These are phyloP conservation scores for Clarireedia sp. DNA, from an alignment of 2,329 filamentous ascomycete species.

Conservation along the genomic window DNA sequence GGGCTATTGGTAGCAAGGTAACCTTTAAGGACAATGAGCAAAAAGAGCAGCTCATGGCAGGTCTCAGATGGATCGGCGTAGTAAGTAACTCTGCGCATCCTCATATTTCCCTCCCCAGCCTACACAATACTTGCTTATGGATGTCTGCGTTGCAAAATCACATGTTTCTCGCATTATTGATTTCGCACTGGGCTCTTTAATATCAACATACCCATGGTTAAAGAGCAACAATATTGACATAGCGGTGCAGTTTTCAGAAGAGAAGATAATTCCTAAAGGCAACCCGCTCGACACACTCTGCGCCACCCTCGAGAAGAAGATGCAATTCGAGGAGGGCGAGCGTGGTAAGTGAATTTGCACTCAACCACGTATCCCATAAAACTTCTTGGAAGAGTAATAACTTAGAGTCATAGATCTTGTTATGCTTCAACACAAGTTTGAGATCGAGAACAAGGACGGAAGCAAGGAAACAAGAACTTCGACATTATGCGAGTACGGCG, in stretches of 20 bases:
- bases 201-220: no score
- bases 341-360: slow-evolving; percentile 33
- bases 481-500: slow-evolving; percentile 77
- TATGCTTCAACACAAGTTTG: slow-evolving; percentile 73
- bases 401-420: slow-evolving; percentile 52
- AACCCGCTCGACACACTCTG: slow-evolving; percentile 90
- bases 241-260: slow-evolving; percentile 47
- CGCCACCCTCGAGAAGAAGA: slow-evolving; percentile 82
- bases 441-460: slow-evolving; percentile 76
- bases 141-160: no score
- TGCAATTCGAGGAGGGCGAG: slow-evolving; percentile 75
- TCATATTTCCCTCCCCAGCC: no score
- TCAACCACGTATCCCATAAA: no score
- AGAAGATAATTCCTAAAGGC: slow-evolving; percentile 60
- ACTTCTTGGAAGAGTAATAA: no score
- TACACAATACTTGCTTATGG: no score
- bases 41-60: slow-evolving; percentile 60
- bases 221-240: no score
- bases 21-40: slow-evolving; percentile 61
- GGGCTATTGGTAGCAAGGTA: slow-evolving; percentile 68
- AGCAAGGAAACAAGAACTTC: slow-evolving; percentile 68
- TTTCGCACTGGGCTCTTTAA: no score
- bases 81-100: no score
- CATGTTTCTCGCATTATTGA: no score
- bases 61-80: slow-evolving; percentile 64